Base-by-base conservation (phyloP, 441 rosid species). In the Capsella rubella region DNA sequence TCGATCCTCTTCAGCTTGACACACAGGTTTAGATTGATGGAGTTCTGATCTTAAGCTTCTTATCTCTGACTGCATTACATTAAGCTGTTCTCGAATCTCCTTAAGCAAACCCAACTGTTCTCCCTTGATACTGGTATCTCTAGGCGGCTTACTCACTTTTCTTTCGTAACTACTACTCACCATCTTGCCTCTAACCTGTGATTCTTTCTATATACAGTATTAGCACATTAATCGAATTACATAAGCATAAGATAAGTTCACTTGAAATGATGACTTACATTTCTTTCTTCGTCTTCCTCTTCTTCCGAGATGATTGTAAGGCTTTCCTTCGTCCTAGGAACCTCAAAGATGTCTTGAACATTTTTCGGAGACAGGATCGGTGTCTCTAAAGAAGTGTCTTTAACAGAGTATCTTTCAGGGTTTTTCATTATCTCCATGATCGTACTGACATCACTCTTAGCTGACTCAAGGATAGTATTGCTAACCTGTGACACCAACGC, bases 21-120 rank as follows among this genome's bases (percentile, higher is more conserved):
- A 75, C 29, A 86, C 82, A 51, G 70, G 46, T 32, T 13, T 75
- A 67, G 83, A 74, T 31, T 75, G 64, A 14, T 83, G 61, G 45
- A 84, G 72, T 74, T 84, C 82, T 10, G 79, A 67, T 79, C 69
- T 87, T 81, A 72, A 76, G 45, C 71, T 80, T 84, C 78, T 85
- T 64, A 92, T 75, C 74, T 90, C 94, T 21, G 74, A 58, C 64
- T 87, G 86, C 79, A 94, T 83, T n/a, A 73, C 75, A 74, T 81
- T 87, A 43, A 94, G 84, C 75, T 90, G 89, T 70, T 86, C 89
- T 11, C 72, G 71, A 69, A 94, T 87, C 71, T 87, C 89, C 84
- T 80, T 83, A 75, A 94, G 82, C 73, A 90, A 74, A 42, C 71
- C 83, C 82, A 86, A 4, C 45, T 82, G 89, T 47, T 77, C 80